These are phyloP conservation scores for Cordyceps farinosa DNA, from an alignment of 2,329 filamentous ascomycete species.

Conservation along the genomic window DNA sequence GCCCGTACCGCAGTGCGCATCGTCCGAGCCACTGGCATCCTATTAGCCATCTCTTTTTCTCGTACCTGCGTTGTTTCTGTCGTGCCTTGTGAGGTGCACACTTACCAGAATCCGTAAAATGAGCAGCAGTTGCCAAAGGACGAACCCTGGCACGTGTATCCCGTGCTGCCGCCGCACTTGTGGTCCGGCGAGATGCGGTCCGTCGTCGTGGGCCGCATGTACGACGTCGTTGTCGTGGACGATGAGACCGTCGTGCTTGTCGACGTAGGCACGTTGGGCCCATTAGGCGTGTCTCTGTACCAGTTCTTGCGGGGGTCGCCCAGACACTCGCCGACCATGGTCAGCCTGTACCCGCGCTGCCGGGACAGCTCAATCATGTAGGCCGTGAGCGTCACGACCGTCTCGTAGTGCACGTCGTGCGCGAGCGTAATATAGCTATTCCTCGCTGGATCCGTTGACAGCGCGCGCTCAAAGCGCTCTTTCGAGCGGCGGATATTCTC, in stretches of 20 bases:
- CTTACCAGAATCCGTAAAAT: slow-evolving; percentile 39
- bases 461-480: slow-evolving; percentile 31
- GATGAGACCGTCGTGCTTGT: slow-evolving; percentile 19
- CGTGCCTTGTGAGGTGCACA: background rate
- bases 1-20: slow-evolving; percentile 36
- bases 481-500: slow-evolving; percentile 47
- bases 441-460: slow-evolving; percentile 30
- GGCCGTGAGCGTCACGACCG: slow-evolving; percentile 38
- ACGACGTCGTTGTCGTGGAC: slow-evolving; percentile 17
- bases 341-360: slow-evolving; percentile 42
- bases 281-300: slow-evolving; percentile 41
- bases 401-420: slow-evolving; percentile 50
- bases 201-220: slow-evolving; percentile 22
- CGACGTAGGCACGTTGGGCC: slow-evolving; percentile 18
- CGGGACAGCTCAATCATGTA: slow-evolving; percentile 42
- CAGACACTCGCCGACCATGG: slow-evolving; percentile 56
- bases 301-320: slow-evolving; percentile 49
- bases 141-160: slow-evolving; percentile 36
- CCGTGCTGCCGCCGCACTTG: slow-evolving; percentile 33
- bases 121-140: slow-evolving; percentile 39
- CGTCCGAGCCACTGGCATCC: slow-evolving; percentile 29
- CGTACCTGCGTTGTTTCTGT: background rate
- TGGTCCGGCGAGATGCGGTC: slow-evolving; percentile 33
- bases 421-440: slow-evolving; percentile 49
- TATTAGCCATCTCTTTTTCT: background rate